These are phyloP conservation scores for Urostyla sp. DNA, from an alignment of 73 alveolate species.

Conservation along the genomic window DNA sequence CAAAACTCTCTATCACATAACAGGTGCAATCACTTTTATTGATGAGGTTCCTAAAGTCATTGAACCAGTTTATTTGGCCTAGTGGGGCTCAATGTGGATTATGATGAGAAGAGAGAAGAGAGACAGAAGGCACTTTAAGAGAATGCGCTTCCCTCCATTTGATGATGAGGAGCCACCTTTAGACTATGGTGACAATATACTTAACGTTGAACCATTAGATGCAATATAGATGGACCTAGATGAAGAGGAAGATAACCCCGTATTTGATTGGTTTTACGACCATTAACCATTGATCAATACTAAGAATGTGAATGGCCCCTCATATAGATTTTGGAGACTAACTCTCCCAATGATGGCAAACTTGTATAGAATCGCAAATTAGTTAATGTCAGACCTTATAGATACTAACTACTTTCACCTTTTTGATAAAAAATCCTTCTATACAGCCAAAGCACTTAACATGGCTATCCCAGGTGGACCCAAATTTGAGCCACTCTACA, in stretches of 20 bases:
- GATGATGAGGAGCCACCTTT: slow-evolving; percentile 99
- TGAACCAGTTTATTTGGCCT: slow-evolving; percentile 99
- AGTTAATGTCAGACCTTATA: slow-evolving; percentile 96
- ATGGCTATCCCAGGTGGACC: slow-evolving; percentile 99
- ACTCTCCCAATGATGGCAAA: slow-evolving; percentile 94
- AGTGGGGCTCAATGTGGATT: slow-evolving; percentile 99
- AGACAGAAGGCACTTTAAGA: slow-evolving; percentile 99
- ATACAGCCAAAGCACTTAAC: slow-evolving; percentile 99
- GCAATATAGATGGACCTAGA: slow-evolving; percentile 99
- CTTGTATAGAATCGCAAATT: slow-evolving; percentile 96
- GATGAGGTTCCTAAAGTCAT: slow-evolving; percentile 99
- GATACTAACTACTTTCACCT: slow-evolving; percentile 98
- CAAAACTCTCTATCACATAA: slow-evolving; percentile 97
- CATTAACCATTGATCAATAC: slow-evolving; percentile 91
- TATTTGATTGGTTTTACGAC: slow-evolving; percentile 99
- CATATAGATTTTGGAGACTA: slow-evolving; percentile 96
- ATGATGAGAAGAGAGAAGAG: slow-evolving; percentile 99
- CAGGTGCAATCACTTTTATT: slow-evolving; percentile 99
- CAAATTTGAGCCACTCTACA: slow-evolving; percentile 99
- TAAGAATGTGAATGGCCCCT: slow-evolving; percentile 98
- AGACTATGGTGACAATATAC: slow-evolving; percentile 99
- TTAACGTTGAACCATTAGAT: slow-evolving; percentile 98
- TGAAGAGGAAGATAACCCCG: slow-evolving; percentile 99
- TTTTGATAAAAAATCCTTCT: slow-evolving; percentile 96
- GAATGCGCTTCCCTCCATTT: slow-evolving; percentile 99